These are phyloP conservation scores for Sphaerobolus stellatus DNA, from an alignment of 1,284 basidiomycete genomes.

Conservation along the genomic window DNA sequence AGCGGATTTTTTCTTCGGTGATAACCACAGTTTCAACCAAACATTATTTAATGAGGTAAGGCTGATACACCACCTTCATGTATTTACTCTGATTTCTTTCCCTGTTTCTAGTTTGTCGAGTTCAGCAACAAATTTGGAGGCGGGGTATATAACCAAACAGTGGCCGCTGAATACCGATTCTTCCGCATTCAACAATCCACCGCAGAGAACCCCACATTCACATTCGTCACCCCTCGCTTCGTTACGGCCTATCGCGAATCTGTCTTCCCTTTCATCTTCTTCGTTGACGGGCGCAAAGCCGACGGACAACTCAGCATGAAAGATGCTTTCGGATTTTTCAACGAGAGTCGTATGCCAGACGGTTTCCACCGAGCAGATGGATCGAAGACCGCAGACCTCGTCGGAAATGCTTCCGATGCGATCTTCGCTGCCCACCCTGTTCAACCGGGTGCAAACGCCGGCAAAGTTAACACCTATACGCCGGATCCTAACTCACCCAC, in stretches of 20 bases:
- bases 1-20: background rate
- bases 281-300: background rate
- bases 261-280: background rate
- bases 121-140: background rate
- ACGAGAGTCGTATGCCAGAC: background rate
- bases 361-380: background rate
- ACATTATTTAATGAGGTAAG: background rate
- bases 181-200: background rate
- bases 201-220: background rate
- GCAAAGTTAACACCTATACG: too few relatives aligned
- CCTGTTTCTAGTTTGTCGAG: background rate
- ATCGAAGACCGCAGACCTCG: background rate
- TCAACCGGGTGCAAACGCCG: background rate
- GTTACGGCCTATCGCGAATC: background rate
- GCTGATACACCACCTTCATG: background rate
- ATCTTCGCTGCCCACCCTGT: background rate
- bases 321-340: background rate
- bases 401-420: background rate
- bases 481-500: too few relatives aligned
- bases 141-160: background rate
- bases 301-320: background rate
- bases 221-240: background rate
- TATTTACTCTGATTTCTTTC: background rate
- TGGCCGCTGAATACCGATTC: background rate
- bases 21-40: background rate